Percentiles rank a stretch among this genome's conserved stretches.
Conservation (phyloP, 306 rosid species). For the Vicia faba region DNA sequence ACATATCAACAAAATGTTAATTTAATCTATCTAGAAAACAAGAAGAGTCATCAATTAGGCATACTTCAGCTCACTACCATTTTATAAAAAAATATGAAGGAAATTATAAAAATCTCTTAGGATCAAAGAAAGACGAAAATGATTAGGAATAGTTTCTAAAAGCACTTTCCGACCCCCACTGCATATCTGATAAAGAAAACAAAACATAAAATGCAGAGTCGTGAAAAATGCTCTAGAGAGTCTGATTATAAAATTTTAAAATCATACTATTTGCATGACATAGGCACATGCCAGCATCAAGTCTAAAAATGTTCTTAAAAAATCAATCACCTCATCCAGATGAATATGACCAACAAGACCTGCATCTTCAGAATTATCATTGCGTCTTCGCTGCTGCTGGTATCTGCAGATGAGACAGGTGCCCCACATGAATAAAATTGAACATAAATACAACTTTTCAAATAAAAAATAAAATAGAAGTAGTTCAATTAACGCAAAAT, state of each 20-base stretch:
- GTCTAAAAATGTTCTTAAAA: neutral
- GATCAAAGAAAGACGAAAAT: neutral
- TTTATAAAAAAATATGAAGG: neutral
- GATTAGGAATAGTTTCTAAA: slow-evolving; percentile 2
- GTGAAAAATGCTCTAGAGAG: slow-evolving; percentile 24
- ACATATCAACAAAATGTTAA: neutral
- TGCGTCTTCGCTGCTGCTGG: slow-evolving; percentile 42
- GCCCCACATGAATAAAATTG: neutral
- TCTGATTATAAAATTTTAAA: neutral
- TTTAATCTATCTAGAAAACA: neutral
- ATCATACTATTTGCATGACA: neutral
- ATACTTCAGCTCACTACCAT: neutral
- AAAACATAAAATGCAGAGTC: slow-evolving; percentile 14
- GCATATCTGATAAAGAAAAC: slow-evolving; percentile 6
- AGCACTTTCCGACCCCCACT: neutral
- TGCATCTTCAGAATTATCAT: slow-evolving; percentile 51
- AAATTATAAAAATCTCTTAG: neutral
- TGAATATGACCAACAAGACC: slow-evolving; percentile 92
- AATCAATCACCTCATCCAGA: slow-evolving; percentile 64
- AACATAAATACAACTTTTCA: slow-evolving; percentile 6
- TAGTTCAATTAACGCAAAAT: neutral
- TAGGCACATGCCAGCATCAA: neutral
- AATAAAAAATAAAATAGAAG: neutral
- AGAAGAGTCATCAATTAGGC: neutral
- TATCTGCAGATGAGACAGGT: slow-evolving; percentile 57